phyloP scores from a whole-genome alignment of 78 protist genomes.

The Acrasis kona region DNA sequence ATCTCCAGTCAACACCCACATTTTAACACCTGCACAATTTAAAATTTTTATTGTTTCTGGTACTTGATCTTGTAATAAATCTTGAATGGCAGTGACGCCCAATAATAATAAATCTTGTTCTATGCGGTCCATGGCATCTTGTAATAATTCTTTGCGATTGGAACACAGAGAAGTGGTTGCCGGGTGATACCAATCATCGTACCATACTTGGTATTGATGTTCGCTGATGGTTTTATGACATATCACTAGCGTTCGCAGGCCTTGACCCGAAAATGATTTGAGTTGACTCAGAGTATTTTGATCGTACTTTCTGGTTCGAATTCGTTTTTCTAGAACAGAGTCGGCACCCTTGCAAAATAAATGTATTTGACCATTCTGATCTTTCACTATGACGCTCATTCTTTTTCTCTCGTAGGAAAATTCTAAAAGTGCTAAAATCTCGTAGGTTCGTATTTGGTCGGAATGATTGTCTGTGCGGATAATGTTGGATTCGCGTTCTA shows the following conservation, averaged over 20 bases:
- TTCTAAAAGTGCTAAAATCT: constrained; percentile 18
- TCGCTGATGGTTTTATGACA: background rate
- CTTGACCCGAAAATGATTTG: constrained; percentile 43
- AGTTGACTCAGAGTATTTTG: background rate
- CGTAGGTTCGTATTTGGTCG: background rate
- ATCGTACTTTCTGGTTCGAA: constrained; percentile 14
- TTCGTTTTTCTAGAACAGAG: constrained; percentile 29
- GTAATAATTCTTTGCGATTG: background rate
- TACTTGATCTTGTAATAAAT: constrained; percentile 53
- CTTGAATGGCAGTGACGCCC: constrained; percentile 56
- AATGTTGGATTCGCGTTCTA: constrained; percentile 21
- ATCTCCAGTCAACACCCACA: constrained; percentile 93
- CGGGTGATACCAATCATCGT: background rate
- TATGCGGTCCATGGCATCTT: background rate
- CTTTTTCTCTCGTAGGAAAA: constrained; percentile 40
- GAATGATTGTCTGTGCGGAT: background rate
- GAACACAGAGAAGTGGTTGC: constrained; percentile 21
- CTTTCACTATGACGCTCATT: constrained; percentile 46
- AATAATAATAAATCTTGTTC: constrained; percentile 24
- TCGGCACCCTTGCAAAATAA: constrained; percentile 49
- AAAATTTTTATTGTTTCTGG: constrained; percentile 52
- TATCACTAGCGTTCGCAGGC: constrained; percentile 57
- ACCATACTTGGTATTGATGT: background rate
- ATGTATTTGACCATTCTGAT: background rate
- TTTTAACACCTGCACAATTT: constrained; percentile 15